Conservation (phyloP, 805 yeast species). For the Clavispora phyllophila region DNA sequence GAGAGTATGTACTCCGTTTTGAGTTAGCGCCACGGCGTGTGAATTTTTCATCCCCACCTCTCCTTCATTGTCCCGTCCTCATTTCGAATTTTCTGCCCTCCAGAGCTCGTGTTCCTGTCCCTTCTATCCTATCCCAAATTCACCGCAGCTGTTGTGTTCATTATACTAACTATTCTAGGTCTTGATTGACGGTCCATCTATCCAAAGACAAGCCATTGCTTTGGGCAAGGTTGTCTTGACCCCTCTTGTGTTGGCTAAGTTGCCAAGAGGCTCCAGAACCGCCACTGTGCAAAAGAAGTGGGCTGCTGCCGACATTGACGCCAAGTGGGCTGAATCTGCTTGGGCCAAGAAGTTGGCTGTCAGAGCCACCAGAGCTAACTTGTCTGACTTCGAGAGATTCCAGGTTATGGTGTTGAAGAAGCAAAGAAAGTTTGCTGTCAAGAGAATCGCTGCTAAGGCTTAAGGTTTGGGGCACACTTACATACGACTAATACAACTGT, state of each 20-base stretch:
- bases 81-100: background rate
- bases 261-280: slow-evolving; percentile 95
- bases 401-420: slow-evolving; percentile 96
- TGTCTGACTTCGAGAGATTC: slow-evolving; percentile 99
- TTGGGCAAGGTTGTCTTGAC: slow-evolving; percentile 89
- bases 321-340: slow-evolving; percentile 87
- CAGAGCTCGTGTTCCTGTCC: too few species aligned
- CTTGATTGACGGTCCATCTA: slow-evolving; percentile 94
- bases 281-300: slow-evolving; percentile 85
- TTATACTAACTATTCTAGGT: slow-evolving; percentile 47
- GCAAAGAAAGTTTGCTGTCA: slow-evolving; percentile 93
- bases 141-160: background rate
- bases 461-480: slow-evolving; percentile 32
- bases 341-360: slow-evolving; percentile 99
- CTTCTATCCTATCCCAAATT: background rate
- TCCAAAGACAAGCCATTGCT: slow-evolving; percentile 87
- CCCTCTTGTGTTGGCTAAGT: slow-evolving; percentile 75
- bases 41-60: background rate
- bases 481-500: slow-evolving; percentile 19
- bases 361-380: slow-evolving; percentile 87
- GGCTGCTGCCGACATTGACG: slow-evolving; percentile 81
- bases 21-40: background rate
- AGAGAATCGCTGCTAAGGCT: slow-evolving; percentile 96
- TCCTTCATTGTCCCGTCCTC: background rate
- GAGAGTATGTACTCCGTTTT: slow-evolving; percentile 65